phyloP scores from a whole-genome alignment of 306 rosid species.

The Citrullus amarus region DNA sequence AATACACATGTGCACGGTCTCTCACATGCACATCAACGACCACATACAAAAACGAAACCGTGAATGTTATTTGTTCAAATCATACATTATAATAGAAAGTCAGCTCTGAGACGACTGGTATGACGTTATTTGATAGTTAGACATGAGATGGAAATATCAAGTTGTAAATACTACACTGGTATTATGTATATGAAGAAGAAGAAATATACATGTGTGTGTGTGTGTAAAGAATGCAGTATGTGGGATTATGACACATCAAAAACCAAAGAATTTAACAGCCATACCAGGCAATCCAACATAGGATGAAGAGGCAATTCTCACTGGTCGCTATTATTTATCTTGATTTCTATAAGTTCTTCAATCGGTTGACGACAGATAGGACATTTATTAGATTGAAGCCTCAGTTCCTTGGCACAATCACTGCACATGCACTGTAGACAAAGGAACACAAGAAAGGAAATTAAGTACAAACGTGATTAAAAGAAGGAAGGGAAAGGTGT shows the following conservation, averaged over 20 bases:
- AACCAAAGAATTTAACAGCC: slow-evolving; percentile 20
- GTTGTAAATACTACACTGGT: background rate
- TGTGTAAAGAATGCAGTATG: background rate
- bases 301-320: slow-evolving; percentile 22
- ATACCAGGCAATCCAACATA: slow-evolving; percentile 24
- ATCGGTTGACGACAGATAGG: slow-evolving; percentile 90
- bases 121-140: background rate
- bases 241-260: slow-evolving; percentile 12
- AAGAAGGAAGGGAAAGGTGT: background rate
- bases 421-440: slow-evolving; percentile 78
- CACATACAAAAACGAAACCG: background rate
- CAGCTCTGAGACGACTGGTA: background rate
- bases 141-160: background rate
- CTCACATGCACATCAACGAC: background rate
- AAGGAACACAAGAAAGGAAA: slow-evolving; percentile 3
- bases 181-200: background rate
- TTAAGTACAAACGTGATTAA: background rate
- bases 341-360: slow-evolving; percentile 69
- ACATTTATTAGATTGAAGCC: slow-evolving; percentile 67
- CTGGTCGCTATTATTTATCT: slow-evolving; percentile 33
- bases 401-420: slow-evolving; percentile 72
- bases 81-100: slow-evolving; percentile 3
- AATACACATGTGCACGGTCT: background rate
- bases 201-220: background rate
- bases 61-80: background rate